These are phyloP conservation scores for Irpex sp. DNA, from an alignment of 1,284 basidiomycete genomes.

Conservation along the genomic window DNA sequence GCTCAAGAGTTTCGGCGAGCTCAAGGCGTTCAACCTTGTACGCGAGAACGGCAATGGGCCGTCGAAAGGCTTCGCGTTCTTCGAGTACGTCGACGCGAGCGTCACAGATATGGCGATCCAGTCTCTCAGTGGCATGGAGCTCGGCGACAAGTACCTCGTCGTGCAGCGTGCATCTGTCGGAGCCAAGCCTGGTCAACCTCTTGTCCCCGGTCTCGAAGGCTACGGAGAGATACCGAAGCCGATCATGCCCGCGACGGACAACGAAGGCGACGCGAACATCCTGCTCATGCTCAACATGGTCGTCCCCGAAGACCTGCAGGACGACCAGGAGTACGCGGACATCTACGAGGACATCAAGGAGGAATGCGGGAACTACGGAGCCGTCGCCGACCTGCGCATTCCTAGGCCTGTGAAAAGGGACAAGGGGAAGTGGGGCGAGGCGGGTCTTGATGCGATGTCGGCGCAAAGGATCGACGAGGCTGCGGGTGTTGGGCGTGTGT, in stretches of 20 bases:
- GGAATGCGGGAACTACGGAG: slow-evolving; percentile 84
- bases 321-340: slow-evolving; percentile 92
- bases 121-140: slow-evolving; percentile 95
- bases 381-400: slow-evolving; percentile 83
- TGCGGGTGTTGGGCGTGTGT: slow-evolving; percentile 90
- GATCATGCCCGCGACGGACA: slow-evolving; percentile 77
- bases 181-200: slow-evolving; percentile 71
- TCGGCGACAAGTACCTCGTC: slow-evolving; percentile 94
- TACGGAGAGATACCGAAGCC: slow-evolving; percentile 77
- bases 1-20: slow-evolving; percentile 94
- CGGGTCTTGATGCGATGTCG: slow-evolving; percentile 61
- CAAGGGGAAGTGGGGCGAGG: slow-evolving; percentile 77
- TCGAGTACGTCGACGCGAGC: slow-evolving; percentile 89
- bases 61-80: slow-evolving; percentile 99
- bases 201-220: slow-evolving; percentile 58
- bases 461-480: slow-evolving; percentile 77
- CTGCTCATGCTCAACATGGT: slow-evolving; percentile 99
- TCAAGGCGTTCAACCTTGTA: slow-evolving; percentile 97
- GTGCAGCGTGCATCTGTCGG: slow-evolving; percentile 96
- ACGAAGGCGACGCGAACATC: slow-evolving; percentile 68
- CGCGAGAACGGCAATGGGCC: slow-evolving; percentile 86
- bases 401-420: slow-evolving; percentile 86
- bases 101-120: slow-evolving; percentile 96
- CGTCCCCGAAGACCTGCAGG: slow-evolving; percentile 85
- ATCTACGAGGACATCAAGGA: slow-evolving; percentile 94